These are phyloP conservation scores for Psidium friedrichsthalianum DNA, from an alignment of 345 rosid genomes.

Conservation along the genomic window DNA sequence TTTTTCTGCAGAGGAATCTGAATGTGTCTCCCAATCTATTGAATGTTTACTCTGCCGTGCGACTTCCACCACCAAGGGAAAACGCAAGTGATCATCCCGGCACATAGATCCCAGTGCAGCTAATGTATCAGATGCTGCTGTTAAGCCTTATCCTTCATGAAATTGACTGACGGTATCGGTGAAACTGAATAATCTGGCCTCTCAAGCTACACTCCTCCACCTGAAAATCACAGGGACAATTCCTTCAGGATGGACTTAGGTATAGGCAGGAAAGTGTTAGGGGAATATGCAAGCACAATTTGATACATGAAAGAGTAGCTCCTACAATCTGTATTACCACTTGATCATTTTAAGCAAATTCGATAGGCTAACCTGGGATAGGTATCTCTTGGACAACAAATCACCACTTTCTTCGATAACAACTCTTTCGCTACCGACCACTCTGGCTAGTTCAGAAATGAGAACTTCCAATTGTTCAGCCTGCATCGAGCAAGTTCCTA, in stretches of 20 bases:
- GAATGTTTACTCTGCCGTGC: neutral
- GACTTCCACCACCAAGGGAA: neutral
- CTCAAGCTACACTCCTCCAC: conserved; percentile 64
- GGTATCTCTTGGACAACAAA: conserved; percentile 28
- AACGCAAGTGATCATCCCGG: neutral
- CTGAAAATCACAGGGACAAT: conserved; percentile 21
- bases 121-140: neutral
- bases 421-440: conserved; percentile 46
- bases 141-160: neutral
- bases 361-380: conserved; percentile 40
- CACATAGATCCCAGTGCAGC: neutral
- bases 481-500: conserved; percentile 21
- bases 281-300: neutral
- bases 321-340: neutral
- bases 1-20: neutral
- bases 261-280: neutral
- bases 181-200: conserved; percentile 52
- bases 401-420: conserved; percentile 59
- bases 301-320: neutral
- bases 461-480: conserved; percentile 53
- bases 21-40: neutral
- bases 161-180: neutral
- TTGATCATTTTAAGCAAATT: neutral
- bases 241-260: neutral
- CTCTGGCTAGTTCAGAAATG: conserved; percentile 64